Percentiles rank a stretch among this genome's conserved stretches.
These are phyloP conservation scores for Talaromyces sp. DNA, from an alignment of 2,329 filamentous ascomycete species.

Conservation along the genomic window DNA sequence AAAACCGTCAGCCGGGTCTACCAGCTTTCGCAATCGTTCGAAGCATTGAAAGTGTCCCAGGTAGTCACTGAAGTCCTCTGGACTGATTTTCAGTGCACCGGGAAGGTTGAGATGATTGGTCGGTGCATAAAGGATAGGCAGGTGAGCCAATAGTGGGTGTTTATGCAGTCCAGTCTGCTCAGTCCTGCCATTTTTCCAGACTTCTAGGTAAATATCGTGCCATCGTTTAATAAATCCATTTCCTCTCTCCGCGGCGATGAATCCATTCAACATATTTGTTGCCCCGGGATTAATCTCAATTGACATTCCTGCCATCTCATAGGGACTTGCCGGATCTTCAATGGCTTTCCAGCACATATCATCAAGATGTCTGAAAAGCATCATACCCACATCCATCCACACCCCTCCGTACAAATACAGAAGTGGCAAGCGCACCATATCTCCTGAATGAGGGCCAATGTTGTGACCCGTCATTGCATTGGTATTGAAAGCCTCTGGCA, in stretches of 20 bases:
- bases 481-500: too few species aligned
- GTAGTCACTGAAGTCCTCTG: conserved; percentile 6
- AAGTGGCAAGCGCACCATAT: conserved; percentile 43
- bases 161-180: conserved; percentile 1
- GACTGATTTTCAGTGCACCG: conserved; percentile 2
- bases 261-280: conserved; percentile 8
- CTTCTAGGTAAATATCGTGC: conserved; percentile 12
- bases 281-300: background rate
- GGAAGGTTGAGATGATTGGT: conserved; percentile 3
- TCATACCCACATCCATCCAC: conserved; percentile 38
- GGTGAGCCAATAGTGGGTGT: conserved; percentile 4
- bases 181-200: conserved; percentile 6
- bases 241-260: conserved; percentile 6
- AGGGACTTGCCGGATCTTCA: conserved; percentile 29
- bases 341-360: conserved; percentile 40
- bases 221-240: conserved; percentile 13
- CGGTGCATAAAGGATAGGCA: conserved; percentile 25
- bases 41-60: conserved; percentile 1
- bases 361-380: conserved; percentile 38
- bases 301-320: conserved; percentile 21
- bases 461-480: conserved; percentile 40
- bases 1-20: conserved; percentile 4
- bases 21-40: conserved; percentile 1
- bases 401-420: conserved; percentile 36
- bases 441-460: conserved; percentile 41